These are phyloP conservation scores for Claviceps arundinis DNA, from an alignment of 2,329 filamentous ascomycete species.

Conservation along the genomic window DNA sequence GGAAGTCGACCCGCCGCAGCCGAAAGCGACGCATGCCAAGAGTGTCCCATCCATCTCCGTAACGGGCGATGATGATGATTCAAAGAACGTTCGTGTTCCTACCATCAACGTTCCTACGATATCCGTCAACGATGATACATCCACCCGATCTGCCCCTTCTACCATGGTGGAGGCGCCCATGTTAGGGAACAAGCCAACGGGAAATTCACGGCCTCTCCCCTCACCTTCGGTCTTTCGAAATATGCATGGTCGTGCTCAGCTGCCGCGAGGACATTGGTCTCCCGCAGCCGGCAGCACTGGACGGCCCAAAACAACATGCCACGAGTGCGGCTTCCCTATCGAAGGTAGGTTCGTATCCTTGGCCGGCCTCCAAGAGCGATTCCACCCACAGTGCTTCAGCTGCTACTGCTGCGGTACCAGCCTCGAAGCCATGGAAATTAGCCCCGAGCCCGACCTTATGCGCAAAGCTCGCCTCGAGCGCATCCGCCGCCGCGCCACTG, in stretches of 20 bases:
- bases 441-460: conserved; percentile 68
- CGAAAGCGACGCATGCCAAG: conserved; percentile 15
- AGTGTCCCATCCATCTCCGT: conserved; percentile 24
- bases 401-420: conserved; percentile 79
- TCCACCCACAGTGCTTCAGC: conserved; percentile 86
- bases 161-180: conserved; percentile 31
- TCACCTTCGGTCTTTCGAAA: conserved; percentile 25
- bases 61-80: conserved; percentile 14
- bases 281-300: conserved; percentile 33
- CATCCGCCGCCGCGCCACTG: conserved; percentile 48
- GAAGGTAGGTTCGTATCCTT: conserved; percentile 82
- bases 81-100: conserved; percentile 20
- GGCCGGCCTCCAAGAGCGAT: conserved; percentile 57
- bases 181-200: conserved; percentile 25
- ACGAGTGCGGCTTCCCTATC: conserved; percentile 73
- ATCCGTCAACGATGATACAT: conserved; percentile 22
- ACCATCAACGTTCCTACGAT: conserved; percentile 38
- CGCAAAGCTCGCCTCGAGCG: conserved; percentile 60
- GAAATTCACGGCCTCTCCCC: conserved; percentile 26
- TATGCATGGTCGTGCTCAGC: conserved; percentile 23
- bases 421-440: conserved; percentile 92
- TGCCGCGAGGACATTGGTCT: conserved; percentile 44
- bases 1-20: conserved; percentile 27
- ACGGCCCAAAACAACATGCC: conserved; percentile 59
- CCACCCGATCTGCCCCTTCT: conserved; percentile 26